phyloP scores from a whole-genome alignment of 2,329 filamentous ascomycete species.

The Coniosporium tulheliwenetii region DNA sequence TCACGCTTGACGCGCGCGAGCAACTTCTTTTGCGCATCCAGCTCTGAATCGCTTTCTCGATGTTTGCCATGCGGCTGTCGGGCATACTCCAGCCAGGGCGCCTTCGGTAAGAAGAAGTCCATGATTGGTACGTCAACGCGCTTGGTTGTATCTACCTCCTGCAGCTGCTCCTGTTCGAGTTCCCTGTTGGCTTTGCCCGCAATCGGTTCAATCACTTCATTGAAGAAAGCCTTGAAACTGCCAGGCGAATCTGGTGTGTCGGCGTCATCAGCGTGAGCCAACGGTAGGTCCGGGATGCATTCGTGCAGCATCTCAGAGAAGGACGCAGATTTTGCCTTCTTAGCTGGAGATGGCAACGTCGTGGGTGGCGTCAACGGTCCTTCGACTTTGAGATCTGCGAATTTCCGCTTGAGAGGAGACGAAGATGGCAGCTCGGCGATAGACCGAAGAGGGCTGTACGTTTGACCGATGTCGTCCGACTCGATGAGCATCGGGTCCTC shows the following conservation, averaged over 20 bases:
- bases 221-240: slow-evolving; percentile 17
- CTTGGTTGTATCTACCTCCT: slow-evolving; percentile 29
- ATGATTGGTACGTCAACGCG: slow-evolving; percentile 33
- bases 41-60: slow-evolving; percentile 8
- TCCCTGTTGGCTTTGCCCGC: slow-evolving; percentile 18
- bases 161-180: slow-evolving; percentile 28
- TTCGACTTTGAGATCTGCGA: slow-evolving; percentile 27
- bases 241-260: slow-evolving; percentile 12
- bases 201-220: slow-evolving; percentile 18
- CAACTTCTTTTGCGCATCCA: slow-evolving; percentile 16
- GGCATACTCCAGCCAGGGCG: slow-evolving; percentile 31
- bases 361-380: slow-evolving; percentile 27
- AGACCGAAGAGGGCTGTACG: slow-evolving; percentile 9
- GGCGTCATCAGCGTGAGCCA: slow-evolving; percentile 7
- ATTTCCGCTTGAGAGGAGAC: slow-evolving; percentile 15
- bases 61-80: slow-evolving; percentile 2
- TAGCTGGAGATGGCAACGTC: slow-evolving; percentile 18
- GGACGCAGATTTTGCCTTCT: slow-evolving; percentile 23
- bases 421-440: slow-evolving; percentile 6
- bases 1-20: slow-evolving; percentile 19
- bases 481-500: slow-evolving; percentile 15
- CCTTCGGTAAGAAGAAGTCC: slow-evolving; percentile 22
- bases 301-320: slow-evolving; percentile 21
- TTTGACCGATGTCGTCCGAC: slow-evolving; percentile 9
- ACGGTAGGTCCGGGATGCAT: slow-evolving; percentile 16